Conservation (phyloP, 257 asterid genomes). For the Solanum pinnatisectum region DNA sequence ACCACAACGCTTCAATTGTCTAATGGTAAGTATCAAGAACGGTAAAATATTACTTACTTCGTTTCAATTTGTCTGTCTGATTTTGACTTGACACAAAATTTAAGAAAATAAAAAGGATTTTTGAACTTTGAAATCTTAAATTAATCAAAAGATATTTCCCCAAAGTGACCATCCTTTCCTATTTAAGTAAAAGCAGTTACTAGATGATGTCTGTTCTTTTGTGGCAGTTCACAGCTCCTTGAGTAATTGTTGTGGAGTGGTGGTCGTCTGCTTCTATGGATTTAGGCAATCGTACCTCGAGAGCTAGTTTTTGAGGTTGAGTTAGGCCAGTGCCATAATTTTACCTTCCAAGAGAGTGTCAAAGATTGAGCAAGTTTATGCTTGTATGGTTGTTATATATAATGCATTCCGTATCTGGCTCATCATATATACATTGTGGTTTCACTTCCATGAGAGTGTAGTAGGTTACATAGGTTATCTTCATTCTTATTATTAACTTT, state of each 20-base stretch:
- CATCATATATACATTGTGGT: not conserved
- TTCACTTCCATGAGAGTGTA: no score
- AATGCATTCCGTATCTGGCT: not conserved
- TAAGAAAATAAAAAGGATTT: fast-evolving
- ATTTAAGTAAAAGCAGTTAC: not conserved
- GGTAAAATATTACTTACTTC: no score
- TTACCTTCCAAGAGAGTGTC: not conserved
- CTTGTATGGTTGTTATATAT: not conserved
- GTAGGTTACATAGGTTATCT: no score
- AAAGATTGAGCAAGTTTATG: not conserved
- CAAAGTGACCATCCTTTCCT: no score
- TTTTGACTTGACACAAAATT: no score
- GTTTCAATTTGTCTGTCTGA: no score
- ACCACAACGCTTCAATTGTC: no score
- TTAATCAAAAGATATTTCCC: not conserved
- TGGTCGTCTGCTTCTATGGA: no score
- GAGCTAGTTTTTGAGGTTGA: not conserved
- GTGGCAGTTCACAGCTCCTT: not conserved
- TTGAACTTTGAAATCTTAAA: no score
- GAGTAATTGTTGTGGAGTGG: not conserved
- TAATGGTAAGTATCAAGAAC: no score
- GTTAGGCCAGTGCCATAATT: not conserved
- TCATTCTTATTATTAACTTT: no score
- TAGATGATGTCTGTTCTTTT: not conserved
- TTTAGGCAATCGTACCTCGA: not conserved